A percentile compares a stretch with the other conserved stretches of the same genome.
Evolutionary conservation across 2,329 filamentous ascomycete species (phyloP).

Genomic region (Graphium sp.): DNA sequence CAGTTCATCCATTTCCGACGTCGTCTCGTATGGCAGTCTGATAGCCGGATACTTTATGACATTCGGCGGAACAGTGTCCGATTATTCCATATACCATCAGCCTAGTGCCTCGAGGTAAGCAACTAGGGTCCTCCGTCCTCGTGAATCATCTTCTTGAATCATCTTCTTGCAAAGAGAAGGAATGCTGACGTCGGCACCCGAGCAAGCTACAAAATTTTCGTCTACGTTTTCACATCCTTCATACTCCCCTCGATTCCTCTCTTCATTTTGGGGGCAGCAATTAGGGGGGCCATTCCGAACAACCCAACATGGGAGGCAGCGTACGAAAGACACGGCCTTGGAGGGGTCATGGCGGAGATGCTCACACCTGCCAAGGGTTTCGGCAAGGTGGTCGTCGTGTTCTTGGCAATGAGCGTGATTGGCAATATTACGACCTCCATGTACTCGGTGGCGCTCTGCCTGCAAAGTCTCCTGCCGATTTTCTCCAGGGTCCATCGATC

Average conservation of each 20-base stretch:
- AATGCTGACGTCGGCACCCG: background rate
- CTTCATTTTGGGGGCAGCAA: slow-evolving; percentile 21
- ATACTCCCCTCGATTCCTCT: slow-evolving; percentile 15
- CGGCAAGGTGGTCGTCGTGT: slow-evolving; percentile 18
- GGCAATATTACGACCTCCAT: slow-evolving; percentile 20
- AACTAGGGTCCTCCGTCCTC: background rate
- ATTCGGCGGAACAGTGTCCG: slow-evolving; percentile 36
- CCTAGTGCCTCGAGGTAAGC: slow-evolving; percentile 22
- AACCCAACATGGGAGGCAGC: slow-evolving; percentile 13
- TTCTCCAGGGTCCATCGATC: slow-evolving; percentile 22
- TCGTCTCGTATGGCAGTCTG: slow-evolving; percentile 26
- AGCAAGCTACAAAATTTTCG: slow-evolving; percentile 18
- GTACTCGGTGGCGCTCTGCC: slow-evolving; percentile 19
- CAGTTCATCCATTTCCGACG: slow-evolving; percentile 16
- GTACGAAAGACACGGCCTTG: slow-evolving; percentile 13
- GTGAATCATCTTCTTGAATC: no score
- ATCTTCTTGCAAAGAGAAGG: background rate
- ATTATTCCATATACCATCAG: slow-evolving; percentile 39
- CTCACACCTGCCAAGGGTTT: slow-evolving; percentile 13
- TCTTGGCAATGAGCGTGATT: slow-evolving; percentile 16
- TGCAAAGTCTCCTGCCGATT: slow-evolving; percentile 23
- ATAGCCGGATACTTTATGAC: slow-evolving; percentile 36
- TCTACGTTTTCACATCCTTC: slow-evolving; percentile 23
- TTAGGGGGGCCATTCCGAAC: slow-evolving; percentile 15
- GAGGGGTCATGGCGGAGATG: slow-evolving; percentile 15